Evolutionary conservation across 768 basidiomycete genomes (phyloP).

Genomic region (Lentinula detonsa): DNA sequence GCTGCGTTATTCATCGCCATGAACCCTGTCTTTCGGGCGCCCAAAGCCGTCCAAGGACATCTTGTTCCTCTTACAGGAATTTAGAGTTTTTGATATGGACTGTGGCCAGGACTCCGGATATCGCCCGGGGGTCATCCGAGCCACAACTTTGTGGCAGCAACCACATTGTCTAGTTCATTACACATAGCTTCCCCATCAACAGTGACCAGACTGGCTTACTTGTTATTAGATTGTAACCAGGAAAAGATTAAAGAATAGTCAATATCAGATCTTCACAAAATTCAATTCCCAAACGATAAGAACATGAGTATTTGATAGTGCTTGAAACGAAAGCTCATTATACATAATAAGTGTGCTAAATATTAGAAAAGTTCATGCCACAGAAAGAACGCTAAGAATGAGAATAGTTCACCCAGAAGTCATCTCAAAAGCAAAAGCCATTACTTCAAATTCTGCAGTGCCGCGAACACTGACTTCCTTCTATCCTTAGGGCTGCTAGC

Average conservation of each 20-base stretch:
- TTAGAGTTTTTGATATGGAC: background rate
- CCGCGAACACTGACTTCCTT: conserved; percentile 24
- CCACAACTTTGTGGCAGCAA: too few relatives aligned
- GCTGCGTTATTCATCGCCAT: background rate
- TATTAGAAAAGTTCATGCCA: background rate
- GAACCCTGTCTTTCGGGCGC: background rate
- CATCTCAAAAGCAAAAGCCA: background rate
- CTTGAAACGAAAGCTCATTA: too few relatives aligned
- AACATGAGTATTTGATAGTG: background rate
- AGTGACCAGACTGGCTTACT: too few relatives aligned
- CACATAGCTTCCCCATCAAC: too few relatives aligned
- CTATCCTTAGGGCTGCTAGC: conserved; percentile 28
- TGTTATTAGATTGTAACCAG: too few relatives aligned
- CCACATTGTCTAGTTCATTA: too few relatives aligned
- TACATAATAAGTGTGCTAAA: too few relatives aligned
- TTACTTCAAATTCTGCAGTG: background rate
- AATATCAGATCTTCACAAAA: too few relatives aligned
- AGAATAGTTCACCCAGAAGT: background rate
- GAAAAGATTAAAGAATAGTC: too few relatives aligned
- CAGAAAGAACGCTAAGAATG: background rate
- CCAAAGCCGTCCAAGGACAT: background rate
- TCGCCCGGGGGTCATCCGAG: too few relatives aligned
- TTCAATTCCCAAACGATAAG: background rate
- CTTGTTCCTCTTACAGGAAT: too few relatives aligned
- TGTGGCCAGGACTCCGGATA: too few relatives aligned